These are phyloP conservation scores for Phytopythium ostracodes DNA, from an alignment of 352 stramenopile genomes.

Conservation along the genomic window DNA sequence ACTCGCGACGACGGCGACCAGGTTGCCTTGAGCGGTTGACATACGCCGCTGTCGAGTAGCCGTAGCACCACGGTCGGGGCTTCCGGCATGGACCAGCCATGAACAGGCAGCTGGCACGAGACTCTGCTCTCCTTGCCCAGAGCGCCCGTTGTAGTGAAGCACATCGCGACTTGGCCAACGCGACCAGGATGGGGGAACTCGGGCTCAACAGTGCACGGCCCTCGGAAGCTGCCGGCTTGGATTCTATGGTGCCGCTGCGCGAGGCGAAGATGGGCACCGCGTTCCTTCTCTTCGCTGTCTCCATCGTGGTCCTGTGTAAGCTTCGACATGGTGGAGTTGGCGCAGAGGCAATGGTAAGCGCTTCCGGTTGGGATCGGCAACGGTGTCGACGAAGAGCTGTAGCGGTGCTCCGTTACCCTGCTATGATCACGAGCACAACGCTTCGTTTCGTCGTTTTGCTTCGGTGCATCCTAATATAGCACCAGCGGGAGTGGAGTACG, in stretches of 20 bases:
- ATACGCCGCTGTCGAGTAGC: constrained; percentile 15
- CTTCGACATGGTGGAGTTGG: background rate
- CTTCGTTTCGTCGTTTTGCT: too few species aligned
- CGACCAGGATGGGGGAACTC: constrained; percentile 46
- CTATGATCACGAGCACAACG: too few species aligned
- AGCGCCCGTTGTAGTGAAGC: constrained; percentile 37
- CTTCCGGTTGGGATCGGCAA: background rate
- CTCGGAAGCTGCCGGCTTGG: constrained; percentile 44
- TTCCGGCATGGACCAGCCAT: constrained; percentile 46
- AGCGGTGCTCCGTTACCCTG: background rate
- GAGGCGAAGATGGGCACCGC: constrained; percentile 57
- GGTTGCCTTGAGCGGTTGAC: constrained; percentile 27
- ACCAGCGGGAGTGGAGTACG: background rate
- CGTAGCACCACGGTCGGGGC: constrained; percentile 30
- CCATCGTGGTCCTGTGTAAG: background rate
- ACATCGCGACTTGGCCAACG: constrained; percentile 40
- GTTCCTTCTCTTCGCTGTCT: constrained; percentile 33
- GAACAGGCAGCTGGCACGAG: constrained; percentile 45
- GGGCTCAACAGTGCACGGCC: constrained; percentile 31
- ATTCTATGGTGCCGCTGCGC: constrained; percentile 68
- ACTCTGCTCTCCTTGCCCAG: constrained; percentile 42
- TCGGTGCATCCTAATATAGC: background rate
- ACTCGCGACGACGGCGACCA: constrained; percentile 27
- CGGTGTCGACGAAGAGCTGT: background rate
- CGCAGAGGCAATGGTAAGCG: too few species aligned